Evolutionary conservation across 805 yeast genomes (phyloP).

Genomic region (Hanseniaspora guilliermondii): DNA sequence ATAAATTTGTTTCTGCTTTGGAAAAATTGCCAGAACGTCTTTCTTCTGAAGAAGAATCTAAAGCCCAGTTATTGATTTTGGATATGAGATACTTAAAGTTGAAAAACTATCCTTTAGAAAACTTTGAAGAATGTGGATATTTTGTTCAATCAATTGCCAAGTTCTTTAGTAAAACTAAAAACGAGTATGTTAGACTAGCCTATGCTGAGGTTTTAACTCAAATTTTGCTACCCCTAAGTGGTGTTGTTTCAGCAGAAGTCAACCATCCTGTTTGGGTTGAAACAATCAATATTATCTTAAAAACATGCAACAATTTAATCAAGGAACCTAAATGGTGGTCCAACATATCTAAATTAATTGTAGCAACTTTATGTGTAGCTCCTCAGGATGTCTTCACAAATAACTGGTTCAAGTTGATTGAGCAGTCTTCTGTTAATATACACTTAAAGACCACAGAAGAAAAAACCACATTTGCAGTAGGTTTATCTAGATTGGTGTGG

Average conservation of each 20-base stretch:
- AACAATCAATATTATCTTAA: conserved; percentile 54
- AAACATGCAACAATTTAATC: conserved; percentile 36
- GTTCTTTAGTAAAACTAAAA: conserved; percentile 57
- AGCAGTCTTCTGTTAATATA: conserved; percentile 45
- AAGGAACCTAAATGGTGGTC: conserved; percentile 47
- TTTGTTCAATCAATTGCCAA: conserved; percentile 76
- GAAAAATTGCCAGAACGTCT: conserved; percentile 60
- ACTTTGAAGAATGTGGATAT: conserved; percentile 86
- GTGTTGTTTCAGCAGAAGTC: conserved; percentile 79
- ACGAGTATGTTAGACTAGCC: conserved; percentile 54
- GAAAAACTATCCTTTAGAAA: conserved; percentile 75
- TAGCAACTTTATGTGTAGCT: conserved; percentile 67
- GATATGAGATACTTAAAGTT: conserved; percentile 83
- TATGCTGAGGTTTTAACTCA: conserved; percentile 76
- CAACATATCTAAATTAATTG: conserved; percentile 50
- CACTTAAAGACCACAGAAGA: conserved; percentile 47
- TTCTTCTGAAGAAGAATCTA: conserved; percentile 43
- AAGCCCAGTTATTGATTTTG: conserved; percentile 61
- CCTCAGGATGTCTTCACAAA: conserved; percentile 61
- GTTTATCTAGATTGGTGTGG: conserved; percentile 72
- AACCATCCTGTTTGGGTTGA: conserved; percentile 92
- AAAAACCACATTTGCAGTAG: conserved; percentile 47
- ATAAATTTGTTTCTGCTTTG: conserved; percentile 80
- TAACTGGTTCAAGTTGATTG: conserved; percentile 61
- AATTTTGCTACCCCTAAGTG: conserved; percentile 70